phyloP scores from a whole-genome alignment of 805 yeast genomes.

The Priceomyces castillae region DNA sequence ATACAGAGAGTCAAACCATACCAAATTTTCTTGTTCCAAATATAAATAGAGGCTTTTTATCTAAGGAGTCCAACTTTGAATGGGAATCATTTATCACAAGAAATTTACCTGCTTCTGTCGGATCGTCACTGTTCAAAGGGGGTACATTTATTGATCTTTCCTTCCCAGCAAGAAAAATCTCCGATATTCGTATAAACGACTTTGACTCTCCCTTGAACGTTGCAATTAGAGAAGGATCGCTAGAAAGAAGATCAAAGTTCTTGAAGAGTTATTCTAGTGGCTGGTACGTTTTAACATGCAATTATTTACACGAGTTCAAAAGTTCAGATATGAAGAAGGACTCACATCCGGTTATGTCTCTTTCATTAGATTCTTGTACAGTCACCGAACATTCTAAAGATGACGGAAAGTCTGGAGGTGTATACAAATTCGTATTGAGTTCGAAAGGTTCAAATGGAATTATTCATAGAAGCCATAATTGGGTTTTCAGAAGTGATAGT shows the following conservation, averaged over 20 bases:
- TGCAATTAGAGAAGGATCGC: slow-evolving; percentile 66
- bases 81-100: slow-evolving; percentile 82
- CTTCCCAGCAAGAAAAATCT: slow-evolving; percentile 34
- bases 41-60: slow-evolving; percentile 53
- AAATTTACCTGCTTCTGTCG: slow-evolving; percentile 45
- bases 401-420: slow-evolving; percentile 54
- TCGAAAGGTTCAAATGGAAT: slow-evolving; percentile 70
- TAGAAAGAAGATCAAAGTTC: slow-evolving; percentile 89
- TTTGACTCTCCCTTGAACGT: slow-evolving; percentile 67
- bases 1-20: slow-evolving; percentile 70
- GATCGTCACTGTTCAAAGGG: slow-evolving; percentile 22
- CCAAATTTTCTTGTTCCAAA: slow-evolving; percentile 64
- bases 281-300: slow-evolving; percentile 88
- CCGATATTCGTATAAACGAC: slow-evolving; percentile 62
- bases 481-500: slow-evolving; percentile 91
- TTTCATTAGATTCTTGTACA: slow-evolving; percentile 74
- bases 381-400: slow-evolving; percentile 79
- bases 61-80: slow-evolving; percentile 77
- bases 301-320: slow-evolving; percentile 87
- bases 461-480: slow-evolving; percentile 79
- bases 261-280: slow-evolving; percentile 88
- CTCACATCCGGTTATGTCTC: slow-evolving; percentile 77
- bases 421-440: slow-evolving; percentile 74
- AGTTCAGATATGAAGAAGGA: slow-evolving; percentile 77
- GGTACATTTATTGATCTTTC: slow-evolving; percentile 42